Evolutionary conservation across 2,329 filamentous ascomycete genomes (phyloP).

Genomic region (Diaporthe velutina): DNA sequence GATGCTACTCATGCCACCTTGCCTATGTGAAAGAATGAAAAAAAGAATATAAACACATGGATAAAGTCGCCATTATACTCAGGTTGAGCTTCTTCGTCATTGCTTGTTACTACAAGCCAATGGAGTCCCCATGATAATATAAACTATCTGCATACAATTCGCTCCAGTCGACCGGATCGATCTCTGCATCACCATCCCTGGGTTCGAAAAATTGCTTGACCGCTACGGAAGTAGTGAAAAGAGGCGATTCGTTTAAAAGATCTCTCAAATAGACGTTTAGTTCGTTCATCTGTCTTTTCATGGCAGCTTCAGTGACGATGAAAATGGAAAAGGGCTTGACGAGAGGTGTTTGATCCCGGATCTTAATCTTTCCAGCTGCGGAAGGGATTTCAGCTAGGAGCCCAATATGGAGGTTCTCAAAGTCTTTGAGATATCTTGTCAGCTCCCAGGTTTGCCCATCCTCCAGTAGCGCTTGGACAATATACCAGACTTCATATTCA

Average conservation of each 20-base stretch:
- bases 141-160: neutral
- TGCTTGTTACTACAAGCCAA: too few relatives aligned
- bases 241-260: slow-evolving; percentile 78
- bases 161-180: neutral
- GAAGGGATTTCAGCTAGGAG: slow-evolving; percentile 91
- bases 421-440: slow-evolving; percentile 95
- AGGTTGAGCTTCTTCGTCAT: too few relatives aligned
- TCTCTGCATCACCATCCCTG: neutral
- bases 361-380: too few relatives aligned
- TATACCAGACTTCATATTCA: slow-evolving; percentile 98
- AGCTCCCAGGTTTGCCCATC: slow-evolving; percentile 94
- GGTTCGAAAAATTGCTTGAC: neutral
- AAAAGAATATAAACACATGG: too few relatives aligned
- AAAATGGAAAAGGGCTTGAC: slow-evolving; percentile 99
- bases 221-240: neutral
- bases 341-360: slow-evolving; percentile 88
- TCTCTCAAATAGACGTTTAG: slow-evolving; percentile 96
- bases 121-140: too few relatives aligned
- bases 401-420: slow-evolving; percentile 98
- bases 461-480: slow-evolving; percentile 91
- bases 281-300: slow-evolving; percentile 90
- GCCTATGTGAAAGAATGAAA: too few relatives aligned
- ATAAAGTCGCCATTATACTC: too few relatives aligned
- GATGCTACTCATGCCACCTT: too few relatives aligned
- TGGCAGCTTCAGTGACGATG: slow-evolving; percentile 96